Evolutionary conservation across 805 yeast genomes (phyloP).

Genomic region (Kuraishia piskuri): DNA sequence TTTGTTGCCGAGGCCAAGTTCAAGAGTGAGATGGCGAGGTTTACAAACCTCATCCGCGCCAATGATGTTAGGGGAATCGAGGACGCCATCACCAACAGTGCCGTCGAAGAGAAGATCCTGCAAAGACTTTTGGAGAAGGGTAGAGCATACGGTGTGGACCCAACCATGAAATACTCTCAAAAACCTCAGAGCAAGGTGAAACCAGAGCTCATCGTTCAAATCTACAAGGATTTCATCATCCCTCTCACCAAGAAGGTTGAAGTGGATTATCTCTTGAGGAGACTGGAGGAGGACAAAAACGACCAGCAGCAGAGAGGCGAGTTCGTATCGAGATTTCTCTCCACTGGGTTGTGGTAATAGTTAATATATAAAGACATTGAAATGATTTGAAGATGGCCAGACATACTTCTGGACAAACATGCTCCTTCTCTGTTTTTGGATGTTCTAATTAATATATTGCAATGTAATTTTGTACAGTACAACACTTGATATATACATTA

Average conservation of each 20-base stretch:
- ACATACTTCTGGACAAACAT: neutral
- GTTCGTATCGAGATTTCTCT: slow-evolving; percentile 15
- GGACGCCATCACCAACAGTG: slow-evolving; percentile 74
- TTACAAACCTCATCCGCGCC: slow-evolving; percentile 53
- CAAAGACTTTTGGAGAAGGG: slow-evolving; percentile 76
- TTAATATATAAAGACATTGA: neutral
- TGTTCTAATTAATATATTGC: too few species aligned
- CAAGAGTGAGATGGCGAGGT: slow-evolving; percentile 53
- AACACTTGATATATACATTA: too few species aligned
- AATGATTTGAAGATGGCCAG: too few species aligned
- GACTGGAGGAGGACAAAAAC: slow-evolving; percentile 55
- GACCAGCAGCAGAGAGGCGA: slow-evolving; percentile 11
- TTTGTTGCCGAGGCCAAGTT: slow-evolving; percentile 97
- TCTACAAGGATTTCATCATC: slow-evolving; percentile 82
- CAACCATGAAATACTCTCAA: slow-evolving; percentile 65
- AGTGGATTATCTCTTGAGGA: slow-evolving; percentile 78
- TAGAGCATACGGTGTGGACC: slow-evolving; percentile 81
- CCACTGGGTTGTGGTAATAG: slow-evolving; percentile 13
- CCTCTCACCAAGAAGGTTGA: slow-evolving; percentile 95
- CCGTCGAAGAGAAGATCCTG: slow-evolving; percentile 79
- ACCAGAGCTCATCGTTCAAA: slow-evolving; percentile 72
- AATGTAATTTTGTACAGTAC: too few species aligned
- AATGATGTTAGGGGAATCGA: slow-evolving; percentile 68
- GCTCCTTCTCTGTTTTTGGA: slow-evolving; percentile 2
- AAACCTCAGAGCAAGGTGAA: slow-evolving; percentile 64